These are phyloP conservation scores for Rhodamnia rubescens DNA, from an alignment of 345 rosid genomes.

Conservation along the genomic window DNA sequence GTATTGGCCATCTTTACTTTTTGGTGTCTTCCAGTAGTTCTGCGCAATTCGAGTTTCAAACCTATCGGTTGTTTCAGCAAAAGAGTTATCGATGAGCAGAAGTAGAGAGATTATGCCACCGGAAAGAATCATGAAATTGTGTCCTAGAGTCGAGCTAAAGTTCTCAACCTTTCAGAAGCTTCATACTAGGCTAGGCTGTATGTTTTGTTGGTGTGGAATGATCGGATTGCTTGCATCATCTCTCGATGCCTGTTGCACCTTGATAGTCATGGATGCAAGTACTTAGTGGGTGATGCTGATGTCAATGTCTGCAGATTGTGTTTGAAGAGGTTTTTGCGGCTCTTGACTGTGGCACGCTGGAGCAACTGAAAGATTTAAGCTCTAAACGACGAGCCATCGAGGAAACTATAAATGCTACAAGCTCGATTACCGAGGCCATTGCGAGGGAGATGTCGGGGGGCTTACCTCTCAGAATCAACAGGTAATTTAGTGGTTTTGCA, in stretches of 20 bases:
- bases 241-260: neutral
- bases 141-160: neutral
- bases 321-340: constrained; percentile 43
- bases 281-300: neutral
- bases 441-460: constrained; percentile 71
- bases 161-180: neutral
- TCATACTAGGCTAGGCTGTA: neutral
- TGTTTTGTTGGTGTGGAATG: neutral
- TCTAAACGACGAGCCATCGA: constrained; percentile 51
- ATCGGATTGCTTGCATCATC: neutral
- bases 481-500: constrained; percentile 15
- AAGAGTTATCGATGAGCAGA: neutral
- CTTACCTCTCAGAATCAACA: constrained; percentile 41
- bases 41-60: neutral
- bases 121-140: neutral
- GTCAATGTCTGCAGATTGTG: constrained; percentile 30
- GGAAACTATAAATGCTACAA: constrained; percentile 51
- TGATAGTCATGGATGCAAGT: neutral
- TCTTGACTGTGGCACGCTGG: constrained; percentile 44
- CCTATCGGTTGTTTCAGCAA: neutral
- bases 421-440: constrained; percentile 43
- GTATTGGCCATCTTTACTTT: neutral
- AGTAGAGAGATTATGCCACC: neutral
- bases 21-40: neutral
- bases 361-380: constrained; percentile 49